Evolutionary conservation across 768 basidiomycete genomes (phyloP).

Genomic region (Candolleomyces eurysporus): DNA sequence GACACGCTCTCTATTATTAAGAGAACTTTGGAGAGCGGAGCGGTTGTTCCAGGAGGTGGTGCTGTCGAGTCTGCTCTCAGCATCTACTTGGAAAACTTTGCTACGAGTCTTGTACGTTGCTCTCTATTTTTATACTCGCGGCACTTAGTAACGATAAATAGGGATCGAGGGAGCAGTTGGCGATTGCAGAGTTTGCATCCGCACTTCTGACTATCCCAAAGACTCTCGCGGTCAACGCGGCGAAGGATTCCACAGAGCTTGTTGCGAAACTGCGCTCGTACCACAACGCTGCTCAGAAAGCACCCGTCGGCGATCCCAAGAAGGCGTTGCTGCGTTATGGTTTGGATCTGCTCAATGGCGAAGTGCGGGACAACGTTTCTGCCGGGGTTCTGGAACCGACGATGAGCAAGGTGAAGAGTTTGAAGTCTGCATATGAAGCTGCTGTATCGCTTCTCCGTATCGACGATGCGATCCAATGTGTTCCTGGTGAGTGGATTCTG

Average conservation of each 20-base stretch:
- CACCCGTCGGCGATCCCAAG: slow-evolving; percentile 86
- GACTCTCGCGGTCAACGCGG: slow-evolving; percentile 95
- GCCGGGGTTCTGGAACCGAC: slow-evolving; percentile 96
- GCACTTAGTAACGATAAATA: slow-evolving; percentile 28
- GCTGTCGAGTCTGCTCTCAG: slow-evolving; percentile 96
- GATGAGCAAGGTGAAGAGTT: slow-evolving; percentile 92
- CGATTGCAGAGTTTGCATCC: slow-evolving; percentile 97
- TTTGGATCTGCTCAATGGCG: slow-evolving; percentile 90
- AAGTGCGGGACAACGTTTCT: slow-evolving; percentile 90
- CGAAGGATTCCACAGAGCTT: slow-evolving; percentile 96
- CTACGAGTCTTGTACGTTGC: slow-evolving; percentile 83
- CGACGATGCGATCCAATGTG: slow-evolving; percentile 92
- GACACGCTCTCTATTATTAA: slow-evolving; percentile 95
- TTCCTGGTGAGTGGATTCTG: slow-evolving; percentile 60
- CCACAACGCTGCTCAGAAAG: slow-evolving; percentile 95
- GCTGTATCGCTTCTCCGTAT: slow-evolving; percentile 93
- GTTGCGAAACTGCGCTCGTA: slow-evolving; percentile 96
- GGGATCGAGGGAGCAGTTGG: slow-evolving; percentile 98
- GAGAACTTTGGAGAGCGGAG: slow-evolving; percentile 92
- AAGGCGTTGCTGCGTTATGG: slow-evolving; percentile 90
- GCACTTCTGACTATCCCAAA: slow-evolving; percentile 95
- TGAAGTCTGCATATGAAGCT: slow-evolving; percentile 97
- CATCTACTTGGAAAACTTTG: slow-evolving; percentile 98
- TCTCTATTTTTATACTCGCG: background rate
- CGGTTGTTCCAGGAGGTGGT: slow-evolving; percentile 95